phyloP scores from a whole-genome alignment of 2,329 filamentous ascomycete genomes.

The Verruconis gallopava region DNA sequence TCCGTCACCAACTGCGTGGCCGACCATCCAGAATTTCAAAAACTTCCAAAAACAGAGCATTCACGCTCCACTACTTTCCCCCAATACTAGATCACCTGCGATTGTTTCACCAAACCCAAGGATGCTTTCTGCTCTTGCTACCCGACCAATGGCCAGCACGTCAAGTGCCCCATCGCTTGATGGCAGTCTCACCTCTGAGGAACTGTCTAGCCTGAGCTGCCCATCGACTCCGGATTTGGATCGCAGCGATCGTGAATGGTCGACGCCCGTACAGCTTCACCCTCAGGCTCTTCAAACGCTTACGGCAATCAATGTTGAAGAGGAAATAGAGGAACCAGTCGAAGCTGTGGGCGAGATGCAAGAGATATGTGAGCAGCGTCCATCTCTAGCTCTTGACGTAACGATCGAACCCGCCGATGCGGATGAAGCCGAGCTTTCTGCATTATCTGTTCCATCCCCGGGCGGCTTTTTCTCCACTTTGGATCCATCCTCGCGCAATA shows the following conservation, averaged over 20 bases:
- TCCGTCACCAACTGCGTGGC: slow-evolving; percentile 44
- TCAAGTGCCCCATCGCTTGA: slow-evolving; percentile 78
- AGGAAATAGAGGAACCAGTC: slow-evolving; percentile 21
- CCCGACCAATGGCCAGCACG: slow-evolving; percentile 48
- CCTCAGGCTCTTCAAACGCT: slow-evolving; percentile 70
- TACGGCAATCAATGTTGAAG: slow-evolving; percentile 15
- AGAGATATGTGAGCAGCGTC: slow-evolving; percentile 40
- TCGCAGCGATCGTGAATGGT: slow-evolving; percentile 38
- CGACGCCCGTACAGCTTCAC: slow-evolving; percentile 47
- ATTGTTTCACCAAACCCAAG: slow-evolving; percentile 65
- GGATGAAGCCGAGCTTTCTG: slow-evolving; percentile 52
- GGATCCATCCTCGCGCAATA: slow-evolving; percentile 60
- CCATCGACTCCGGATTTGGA: slow-evolving; percentile 66
- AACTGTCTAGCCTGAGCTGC: slow-evolving; percentile 69
- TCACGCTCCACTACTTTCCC: slow-evolving; percentile 42
- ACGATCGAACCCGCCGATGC: slow-evolving; percentile 27
- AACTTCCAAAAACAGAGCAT: slow-evolving; percentile 27
- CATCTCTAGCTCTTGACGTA: slow-evolving; percentile 40
- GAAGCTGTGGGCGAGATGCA: slow-evolving; percentile 48
- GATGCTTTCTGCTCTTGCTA: slow-evolving; percentile 56
- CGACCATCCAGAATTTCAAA: slow-evolving; percentile 41
- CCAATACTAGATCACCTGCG: slow-evolving; percentile 28
- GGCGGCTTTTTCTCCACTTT: slow-evolving; percentile 84
- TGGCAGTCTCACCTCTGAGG: slow-evolving; percentile 78
- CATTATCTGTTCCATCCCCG: slow-evolving; percentile 79